Conservation (phyloP, 1,284 basidiomycete genomes). For the Rhodotorula sp. region DNA sequence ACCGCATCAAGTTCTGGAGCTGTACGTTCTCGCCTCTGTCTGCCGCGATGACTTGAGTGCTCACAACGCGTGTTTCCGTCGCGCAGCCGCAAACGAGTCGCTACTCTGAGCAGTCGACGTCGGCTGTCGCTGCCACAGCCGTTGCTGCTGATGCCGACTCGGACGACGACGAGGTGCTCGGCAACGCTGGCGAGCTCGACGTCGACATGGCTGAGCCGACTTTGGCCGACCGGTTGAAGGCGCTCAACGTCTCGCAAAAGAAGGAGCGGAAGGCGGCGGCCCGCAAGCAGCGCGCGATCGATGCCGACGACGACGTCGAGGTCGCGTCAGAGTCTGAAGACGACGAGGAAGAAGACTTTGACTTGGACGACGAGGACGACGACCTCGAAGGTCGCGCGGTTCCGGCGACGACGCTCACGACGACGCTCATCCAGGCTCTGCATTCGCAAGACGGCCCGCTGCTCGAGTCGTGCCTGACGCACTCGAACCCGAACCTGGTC, state of each 20-base stretch:
- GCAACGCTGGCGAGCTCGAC: slow-evolving; percentile 58
- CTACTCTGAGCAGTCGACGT: slow-evolving; percentile 30
- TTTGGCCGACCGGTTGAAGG: slow-evolving; percentile 79
- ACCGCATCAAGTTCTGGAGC: slow-evolving; percentile 45
- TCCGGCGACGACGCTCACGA: slow-evolving; percentile 83
- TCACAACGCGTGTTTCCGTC: neutral
- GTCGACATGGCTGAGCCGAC: slow-evolving; percentile 83
- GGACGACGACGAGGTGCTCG: slow-evolving; percentile 43
- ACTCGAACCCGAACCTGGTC: slow-evolving; percentile 78
- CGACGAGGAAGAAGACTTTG: slow-evolving; percentile 28
- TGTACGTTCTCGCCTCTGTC: slow-evolving; percentile 59
- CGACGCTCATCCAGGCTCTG: slow-evolving; percentile 91
- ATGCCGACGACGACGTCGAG: slow-evolving; percentile 42
- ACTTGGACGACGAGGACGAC: slow-evolving; percentile 21
- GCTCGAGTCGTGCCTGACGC: slow-evolving; percentile 79
- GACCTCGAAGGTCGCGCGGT: slow-evolving; percentile 52
- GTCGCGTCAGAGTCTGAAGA: slow-evolving; percentile 29
- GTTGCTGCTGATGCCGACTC: slow-evolving; percentile 27
- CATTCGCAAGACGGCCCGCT: slow-evolving; percentile 89
- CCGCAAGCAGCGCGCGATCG: slow-evolving; percentile 30
- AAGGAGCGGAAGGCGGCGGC: slow-evolving; percentile 46
- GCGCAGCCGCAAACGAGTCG: slow-evolving; percentile 30
- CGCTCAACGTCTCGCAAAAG: slow-evolving; percentile 58
- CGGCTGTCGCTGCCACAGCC: slow-evolving; percentile 21
- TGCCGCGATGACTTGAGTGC: too few species aligned